Conservation (phyloP, 2,329 filamentous ascomycete species). For the Arachnopeziza araneosa region DNA sequence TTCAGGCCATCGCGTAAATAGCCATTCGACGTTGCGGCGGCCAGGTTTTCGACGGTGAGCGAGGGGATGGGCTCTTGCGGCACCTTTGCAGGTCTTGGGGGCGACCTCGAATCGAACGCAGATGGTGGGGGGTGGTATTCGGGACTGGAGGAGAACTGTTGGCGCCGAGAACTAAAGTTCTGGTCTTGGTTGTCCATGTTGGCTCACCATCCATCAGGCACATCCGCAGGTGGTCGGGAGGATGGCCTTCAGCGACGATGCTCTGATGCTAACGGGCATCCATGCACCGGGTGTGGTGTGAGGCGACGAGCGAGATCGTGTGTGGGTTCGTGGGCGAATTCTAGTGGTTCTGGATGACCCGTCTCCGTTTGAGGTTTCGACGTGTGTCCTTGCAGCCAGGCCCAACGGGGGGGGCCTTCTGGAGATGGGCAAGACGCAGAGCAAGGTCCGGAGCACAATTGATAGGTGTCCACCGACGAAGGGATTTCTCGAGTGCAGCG, state of each 20-base stretch:
- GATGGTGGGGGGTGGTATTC: constrained; percentile 20
- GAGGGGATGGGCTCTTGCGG: constrained; percentile 7
- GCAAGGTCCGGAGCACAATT: background rate
- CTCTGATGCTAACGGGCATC: background rate
- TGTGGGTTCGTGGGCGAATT: constrained; percentile 21
- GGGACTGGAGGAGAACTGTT: constrained; percentile 9
- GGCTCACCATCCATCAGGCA: constrained; percentile 27
- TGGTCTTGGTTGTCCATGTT: constrained; percentile 32
- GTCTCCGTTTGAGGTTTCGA: constrained; percentile 15
- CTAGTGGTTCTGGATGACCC: constrained; percentile 18
- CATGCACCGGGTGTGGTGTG: background rate
- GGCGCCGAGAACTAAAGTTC: constrained; percentile 29
- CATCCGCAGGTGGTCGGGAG: background rate
- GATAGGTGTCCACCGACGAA: too few species aligned
- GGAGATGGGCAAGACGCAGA: background rate
- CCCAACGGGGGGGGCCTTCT: background rate
- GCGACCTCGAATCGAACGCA: constrained; percentile 18
- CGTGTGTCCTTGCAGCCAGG: constrained; percentile 12
- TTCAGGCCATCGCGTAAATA: constrained; percentile 12
- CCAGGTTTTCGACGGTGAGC: constrained; percentile 25
- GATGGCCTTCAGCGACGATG: constrained; percentile 2
- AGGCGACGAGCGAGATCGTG: constrained; percentile 19
- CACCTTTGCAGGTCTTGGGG: constrained; percentile 23
- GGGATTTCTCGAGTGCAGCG: too few species aligned
- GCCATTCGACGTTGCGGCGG: constrained; percentile 13